phyloP scores from a whole-genome alignment of 768 basidiomycete species.

The Tylopilus vinaceipallidus region DNA sequence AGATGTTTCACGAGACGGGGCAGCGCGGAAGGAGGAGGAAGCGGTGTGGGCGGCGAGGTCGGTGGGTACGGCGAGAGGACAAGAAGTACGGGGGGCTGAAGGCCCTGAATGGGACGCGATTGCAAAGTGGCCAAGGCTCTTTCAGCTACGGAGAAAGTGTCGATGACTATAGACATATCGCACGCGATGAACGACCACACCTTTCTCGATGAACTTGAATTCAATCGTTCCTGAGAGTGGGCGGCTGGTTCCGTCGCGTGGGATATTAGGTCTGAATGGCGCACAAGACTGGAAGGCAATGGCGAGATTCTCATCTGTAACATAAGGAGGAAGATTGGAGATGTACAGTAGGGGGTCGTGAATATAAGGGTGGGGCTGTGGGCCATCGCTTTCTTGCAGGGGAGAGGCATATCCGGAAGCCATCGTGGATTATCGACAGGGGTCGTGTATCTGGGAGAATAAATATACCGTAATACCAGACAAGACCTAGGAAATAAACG shows the following conservation, averaged over 20 bases:
- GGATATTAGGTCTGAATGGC: constrained; percentile 78
- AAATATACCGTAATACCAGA: not conserved
- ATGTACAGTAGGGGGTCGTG: constrained; percentile 82
- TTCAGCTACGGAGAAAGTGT: constrained; percentile 54
- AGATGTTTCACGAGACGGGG: constrained; percentile 86
- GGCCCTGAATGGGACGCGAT: constrained; percentile 64
- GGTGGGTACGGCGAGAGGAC: constrained; percentile 83
- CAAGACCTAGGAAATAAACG: constrained; percentile 1
- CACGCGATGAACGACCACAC: constrained; percentile 39
- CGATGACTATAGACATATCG: constrained; percentile 5
- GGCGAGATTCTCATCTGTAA: constrained; percentile 77
- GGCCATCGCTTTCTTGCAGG: constrained; percentile 31
- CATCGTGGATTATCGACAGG: constrained; percentile 34
- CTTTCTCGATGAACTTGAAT: constrained; percentile 80
- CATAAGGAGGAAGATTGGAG: constrained; percentile 69
- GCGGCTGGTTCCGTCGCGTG: constrained; percentile 52
- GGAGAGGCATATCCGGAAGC: constrained; percentile 36
- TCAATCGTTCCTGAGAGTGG: constrained; percentile 74
- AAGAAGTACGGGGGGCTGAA: constrained; percentile 57
- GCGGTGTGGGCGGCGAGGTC: constrained; percentile 68
- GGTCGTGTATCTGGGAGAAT: constrained; percentile 19
- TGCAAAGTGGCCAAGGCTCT: constrained; percentile 86
- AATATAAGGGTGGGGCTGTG: constrained; percentile 72
- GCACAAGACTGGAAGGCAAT: constrained; percentile 70
- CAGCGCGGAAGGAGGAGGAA: constrained; percentile 73